Evolutionary conservation across 208 protist species (phyloP).

Genomic region (Trypanosoma platydactyli): DNA sequence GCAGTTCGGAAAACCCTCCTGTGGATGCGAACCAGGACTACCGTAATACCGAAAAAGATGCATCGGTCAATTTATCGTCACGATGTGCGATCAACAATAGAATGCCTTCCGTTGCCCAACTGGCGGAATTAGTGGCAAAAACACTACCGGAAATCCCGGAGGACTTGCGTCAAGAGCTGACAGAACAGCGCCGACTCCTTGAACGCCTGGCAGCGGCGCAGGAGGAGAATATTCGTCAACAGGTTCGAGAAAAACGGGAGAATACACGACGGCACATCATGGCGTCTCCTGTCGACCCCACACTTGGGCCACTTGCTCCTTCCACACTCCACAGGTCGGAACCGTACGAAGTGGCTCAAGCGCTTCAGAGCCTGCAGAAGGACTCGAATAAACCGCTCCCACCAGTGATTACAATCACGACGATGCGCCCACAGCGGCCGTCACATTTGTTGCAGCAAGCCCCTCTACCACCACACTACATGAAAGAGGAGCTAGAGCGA

Average conservation of each 20-base stretch:
- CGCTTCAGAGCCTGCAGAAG: slow-evolving; percentile 8
- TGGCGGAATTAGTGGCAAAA: slow-evolving; percentile 12
- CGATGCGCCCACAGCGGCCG: slow-evolving; percentile 14
- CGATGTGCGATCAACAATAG: neutral
- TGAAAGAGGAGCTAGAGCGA: slow-evolving; percentile 50
- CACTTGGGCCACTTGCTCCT: neutral
- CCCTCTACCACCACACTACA: slow-evolving; percentile 35
- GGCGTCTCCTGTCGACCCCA: slow-evolving; percentile 30
- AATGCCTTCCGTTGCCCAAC: slow-evolving; percentile 1
- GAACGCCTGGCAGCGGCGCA: slow-evolving; percentile 49
- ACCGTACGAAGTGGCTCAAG: slow-evolving; percentile 22
- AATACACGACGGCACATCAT: slow-evolving; percentile 32
- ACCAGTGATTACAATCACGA: slow-evolving; percentile 45
- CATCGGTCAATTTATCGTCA: neutral
- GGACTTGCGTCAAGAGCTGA: slow-evolving; percentile 50
- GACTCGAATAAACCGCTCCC: slow-evolving; percentile 31
- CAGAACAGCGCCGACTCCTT: slow-evolving; percentile 50
- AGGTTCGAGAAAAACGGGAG: slow-evolving; percentile 31
- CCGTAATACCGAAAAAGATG: neutral
- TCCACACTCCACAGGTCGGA: slow-evolving; percentile 11
- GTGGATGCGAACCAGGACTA: neutral
- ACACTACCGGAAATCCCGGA: slow-evolving; percentile 32
- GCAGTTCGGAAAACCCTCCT: neutral
- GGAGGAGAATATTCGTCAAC: slow-evolving; percentile 36
- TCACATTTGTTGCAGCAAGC: neutral